These are phyloP conservation scores for Corchorus olitorius DNA, from an alignment of 345 rosid genomes.

Conservation along the genomic window DNA sequence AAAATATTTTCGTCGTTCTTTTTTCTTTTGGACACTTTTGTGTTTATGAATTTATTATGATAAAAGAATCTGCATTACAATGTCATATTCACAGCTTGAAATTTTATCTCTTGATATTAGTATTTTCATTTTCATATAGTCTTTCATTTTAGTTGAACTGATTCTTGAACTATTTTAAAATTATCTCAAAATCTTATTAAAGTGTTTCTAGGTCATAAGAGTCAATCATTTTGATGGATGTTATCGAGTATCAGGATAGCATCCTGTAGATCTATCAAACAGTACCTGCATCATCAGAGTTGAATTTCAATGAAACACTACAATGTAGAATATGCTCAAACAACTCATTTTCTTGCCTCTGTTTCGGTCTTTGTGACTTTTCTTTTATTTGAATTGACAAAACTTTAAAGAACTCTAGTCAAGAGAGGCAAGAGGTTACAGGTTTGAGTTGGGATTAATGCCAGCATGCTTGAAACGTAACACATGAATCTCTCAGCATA, in stretches of 20 bases:
- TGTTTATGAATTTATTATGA: neutral
- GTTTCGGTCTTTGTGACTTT: neutral
- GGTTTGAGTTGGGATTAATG: neutral
- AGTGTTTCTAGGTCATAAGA: neutral
- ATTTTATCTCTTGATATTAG: conserved; percentile 6
- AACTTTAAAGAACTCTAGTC: neutral
- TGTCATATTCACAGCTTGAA: neutral
- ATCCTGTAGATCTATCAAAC: neutral
- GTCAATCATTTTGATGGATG: neutral
- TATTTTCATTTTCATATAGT: neutral
- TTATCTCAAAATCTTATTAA: neutral
- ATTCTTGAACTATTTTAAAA: neutral
- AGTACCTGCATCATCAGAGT: neutral
- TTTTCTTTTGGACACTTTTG: neutral
- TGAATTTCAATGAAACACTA: neutral
- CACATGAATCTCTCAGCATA: neutral
- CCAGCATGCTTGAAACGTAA: neutral
- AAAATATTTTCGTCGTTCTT: neutral
- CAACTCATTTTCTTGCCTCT: neutral
- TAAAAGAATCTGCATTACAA: too few species aligned
- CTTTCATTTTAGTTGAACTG: neutral
- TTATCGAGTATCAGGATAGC: neutral
- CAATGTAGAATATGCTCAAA: too few species aligned
- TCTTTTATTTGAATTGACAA: neutral
- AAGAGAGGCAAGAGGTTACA: neutral